Evolutionary conservation across 2,329 filamentous ascomycete genomes (phyloP).

Genomic region (Bipolaris sorokiniana): DNA sequence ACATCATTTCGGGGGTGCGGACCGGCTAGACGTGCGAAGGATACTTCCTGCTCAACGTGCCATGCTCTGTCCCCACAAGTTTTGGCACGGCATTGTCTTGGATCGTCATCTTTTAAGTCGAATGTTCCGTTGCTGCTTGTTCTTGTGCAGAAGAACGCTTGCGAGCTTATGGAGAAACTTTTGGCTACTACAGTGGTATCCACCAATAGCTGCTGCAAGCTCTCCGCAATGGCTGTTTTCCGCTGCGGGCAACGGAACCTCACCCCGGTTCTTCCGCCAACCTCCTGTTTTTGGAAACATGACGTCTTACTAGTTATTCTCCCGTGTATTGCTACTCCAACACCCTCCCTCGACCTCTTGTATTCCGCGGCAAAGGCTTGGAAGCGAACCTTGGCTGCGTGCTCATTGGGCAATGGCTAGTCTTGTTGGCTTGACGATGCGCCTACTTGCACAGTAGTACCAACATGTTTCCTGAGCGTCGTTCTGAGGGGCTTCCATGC

Average conservation of each 20-base stretch:
- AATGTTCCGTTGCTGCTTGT: slow-evolving; percentile 11
- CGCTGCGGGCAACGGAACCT: slow-evolving; percentile 32
- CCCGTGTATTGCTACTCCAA: no score
- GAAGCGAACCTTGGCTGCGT: slow-evolving; percentile 26
- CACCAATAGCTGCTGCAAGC: slow-evolving; percentile 32
- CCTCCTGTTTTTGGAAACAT: slow-evolving; percentile 17
- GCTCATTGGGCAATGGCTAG: slow-evolving; percentile 24
- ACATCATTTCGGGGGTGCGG: slow-evolving; percentile 7
- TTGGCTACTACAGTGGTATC: slow-evolving; percentile 11
- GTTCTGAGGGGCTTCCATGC: slow-evolving; percentile 17
- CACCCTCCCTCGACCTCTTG: not conserved
- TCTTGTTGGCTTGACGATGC: slow-evolving; percentile 12
- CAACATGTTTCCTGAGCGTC: slow-evolving; percentile 10
- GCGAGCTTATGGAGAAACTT: slow-evolving; percentile 23
- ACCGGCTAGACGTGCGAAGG: slow-evolving; percentile 3
- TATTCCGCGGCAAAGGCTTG: slow-evolving; percentile 19
- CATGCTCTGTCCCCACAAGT: not conserved
- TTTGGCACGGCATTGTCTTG: slow-evolving; percentile 5
- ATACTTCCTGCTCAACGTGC: not conserved
- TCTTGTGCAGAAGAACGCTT: slow-evolving; percentile 14
- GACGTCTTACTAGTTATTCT: slow-evolving; percentile 16
- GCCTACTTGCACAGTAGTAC: slow-evolving; percentile 6
- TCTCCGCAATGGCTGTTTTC: slow-evolving; percentile 13
- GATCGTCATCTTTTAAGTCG: not conserved
- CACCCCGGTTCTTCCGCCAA: slow-evolving; percentile 29